A percentile compares a stretch with the other conserved stretches of the same genome.
Evolutionary conservation across 768 basidiomycete genomes (phyloP).

Genomic region (Saitozyma podzolica): DNA sequence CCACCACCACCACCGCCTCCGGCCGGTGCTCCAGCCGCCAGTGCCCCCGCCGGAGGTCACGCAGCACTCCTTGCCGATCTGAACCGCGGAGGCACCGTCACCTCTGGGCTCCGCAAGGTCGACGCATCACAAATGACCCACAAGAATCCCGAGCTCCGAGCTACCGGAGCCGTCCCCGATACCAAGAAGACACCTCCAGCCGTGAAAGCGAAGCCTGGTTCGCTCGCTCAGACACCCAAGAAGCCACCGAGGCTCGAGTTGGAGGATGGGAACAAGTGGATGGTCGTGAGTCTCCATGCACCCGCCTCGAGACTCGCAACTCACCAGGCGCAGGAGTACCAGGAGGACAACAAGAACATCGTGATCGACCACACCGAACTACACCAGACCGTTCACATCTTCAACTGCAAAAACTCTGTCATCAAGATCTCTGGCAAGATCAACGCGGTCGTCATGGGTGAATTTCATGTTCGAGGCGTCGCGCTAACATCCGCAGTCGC

Average conservation of each 20-base stretch:
- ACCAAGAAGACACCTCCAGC: conserved; percentile 52
- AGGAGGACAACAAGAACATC: conserved; percentile 70
- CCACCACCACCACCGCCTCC: conserved; percentile 56
- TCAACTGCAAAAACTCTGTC: conserved; percentile 81
- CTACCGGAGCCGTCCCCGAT: conserved; percentile 58
- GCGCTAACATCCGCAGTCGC: conserved; percentile 69
- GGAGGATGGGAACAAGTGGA: conserved; percentile 86
- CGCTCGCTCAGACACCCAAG: conserved; percentile 56
- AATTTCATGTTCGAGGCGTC: too few species aligned
- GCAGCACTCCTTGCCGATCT: conserved; percentile 82
- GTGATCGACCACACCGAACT: conserved; percentile 74
- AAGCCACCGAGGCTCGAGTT: conserved; percentile 87
- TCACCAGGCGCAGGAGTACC: conserved; percentile 68
- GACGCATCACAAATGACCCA: conserved; percentile 97
- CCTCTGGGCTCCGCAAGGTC: conserved; percentile 87
- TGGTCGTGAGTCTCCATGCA: conserved; percentile 65
- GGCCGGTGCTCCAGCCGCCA: conserved; percentile 37
- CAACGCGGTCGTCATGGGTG: conserved; percentile 88
- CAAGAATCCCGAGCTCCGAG: conserved; percentile 88
- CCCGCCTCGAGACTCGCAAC: conserved; percentile 4
- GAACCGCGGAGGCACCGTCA: conserved; percentile 85
- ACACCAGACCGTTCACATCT: conserved; percentile 82
- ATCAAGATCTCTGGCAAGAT: conserved; percentile 87
- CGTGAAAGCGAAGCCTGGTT: conserved; percentile 70
- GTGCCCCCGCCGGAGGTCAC: conserved; percentile 57